Evolutionary conservation across 208 protist genomes (phyloP), one percentile per base, ranked within the genome.

Genomic region (Leishmania tarentolae): DNA sequence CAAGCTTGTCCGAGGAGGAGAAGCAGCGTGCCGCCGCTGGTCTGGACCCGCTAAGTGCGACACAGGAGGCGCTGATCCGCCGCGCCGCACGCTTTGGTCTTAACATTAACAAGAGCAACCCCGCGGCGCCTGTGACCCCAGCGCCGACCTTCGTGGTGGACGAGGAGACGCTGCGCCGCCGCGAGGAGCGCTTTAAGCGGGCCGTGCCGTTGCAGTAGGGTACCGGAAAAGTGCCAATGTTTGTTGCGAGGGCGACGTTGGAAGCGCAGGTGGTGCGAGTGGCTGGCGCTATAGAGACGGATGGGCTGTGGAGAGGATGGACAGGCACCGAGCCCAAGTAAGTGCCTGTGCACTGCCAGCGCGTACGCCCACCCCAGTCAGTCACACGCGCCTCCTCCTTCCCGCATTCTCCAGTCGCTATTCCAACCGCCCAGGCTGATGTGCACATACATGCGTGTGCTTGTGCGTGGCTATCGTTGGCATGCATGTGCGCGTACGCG

Each of bases 31-130:
- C 92, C 15, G 85, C 78, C 24, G 86, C 91, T 3, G 84, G 87
- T 7, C 83, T 91, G 42, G 92, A 94, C 52, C 94, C 93, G 52
- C 81, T 93, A 59, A 83, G 89, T 0, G 79, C 79, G 15, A 84
- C 87, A 31, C 90, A 95, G 85, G 89, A 94, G 77, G 92, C 88
- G 65, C 87, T 97, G 13, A 83, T 82, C 40, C 82, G 84, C 44
- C 92, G 94, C 35, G 94, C 94, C 24, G 91, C 88, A 0, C 94
- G 94, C 72, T 97, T 97, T 80, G 94, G 94, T 19, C 65, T 84
- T 63, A 57, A 76, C 74, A 80, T 83, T 75, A 75, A 31, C 78
- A 82, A 47, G 68, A 81, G 37, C 82, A 82, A 31, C 79, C 73
- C 63, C 63, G 75, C 68, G 28, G 76, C 83, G 50, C 76, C 74